phyloP scores from a whole-genome alignment of 1,284 basidiomycete species.

The Pholiota adiposa region DNA sequence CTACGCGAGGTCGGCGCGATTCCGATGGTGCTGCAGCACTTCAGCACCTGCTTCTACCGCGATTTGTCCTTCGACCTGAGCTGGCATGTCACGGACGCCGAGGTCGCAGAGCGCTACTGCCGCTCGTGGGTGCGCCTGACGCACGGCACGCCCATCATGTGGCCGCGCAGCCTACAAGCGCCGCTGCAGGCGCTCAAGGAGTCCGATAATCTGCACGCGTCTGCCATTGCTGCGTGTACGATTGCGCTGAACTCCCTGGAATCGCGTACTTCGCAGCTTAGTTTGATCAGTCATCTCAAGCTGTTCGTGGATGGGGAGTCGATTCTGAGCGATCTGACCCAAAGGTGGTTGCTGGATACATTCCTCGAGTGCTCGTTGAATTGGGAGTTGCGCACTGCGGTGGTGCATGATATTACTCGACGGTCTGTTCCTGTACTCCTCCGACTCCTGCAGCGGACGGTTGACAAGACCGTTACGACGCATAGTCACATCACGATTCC shows the following conservation, averaged over 20 bases:
- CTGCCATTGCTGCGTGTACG: slow-evolving; percentile 39
- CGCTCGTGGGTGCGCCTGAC: slow-evolving; percentile 43
- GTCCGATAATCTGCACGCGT: slow-evolving; percentile 31
- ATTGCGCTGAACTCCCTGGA: slow-evolving; percentile 40
- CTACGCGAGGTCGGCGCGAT: slow-evolving; percentile 40
- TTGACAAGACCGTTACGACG: slow-evolving; percentile 30
- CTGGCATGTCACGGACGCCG: slow-evolving; percentile 39
- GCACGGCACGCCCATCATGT: slow-evolving; percentile 35
- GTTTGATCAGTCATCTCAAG: slow-evolving; percentile 36
- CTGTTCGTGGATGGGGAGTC: slow-evolving; percentile 32
- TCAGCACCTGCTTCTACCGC: slow-evolving; percentile 40
- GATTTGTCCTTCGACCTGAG: slow-evolving; percentile 37
- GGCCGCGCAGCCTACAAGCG: slow-evolving; percentile 38
- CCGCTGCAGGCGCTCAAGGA: slow-evolving; percentile 39
- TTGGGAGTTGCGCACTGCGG: slow-evolving; percentile 40
- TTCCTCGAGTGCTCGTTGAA: slow-evolving; percentile 38
- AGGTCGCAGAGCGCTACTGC: slow-evolving; percentile 39
- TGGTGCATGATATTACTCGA: slow-evolving; percentile 36
- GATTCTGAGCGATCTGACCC: slow-evolving; percentile 34
- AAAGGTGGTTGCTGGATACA: slow-evolving; percentile 41
- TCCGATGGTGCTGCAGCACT: slow-evolving; percentile 35
- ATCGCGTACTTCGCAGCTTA: slow-evolving; percentile 37
- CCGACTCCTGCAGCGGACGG: slow-evolving; percentile 33
- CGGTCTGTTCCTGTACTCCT: slow-evolving; percentile 40
- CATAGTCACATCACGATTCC: slow-evolving; percentile 34